Conservation (phyloP, 352 stramenopile genomes). For the Lagenidium giganteum region DNA sequence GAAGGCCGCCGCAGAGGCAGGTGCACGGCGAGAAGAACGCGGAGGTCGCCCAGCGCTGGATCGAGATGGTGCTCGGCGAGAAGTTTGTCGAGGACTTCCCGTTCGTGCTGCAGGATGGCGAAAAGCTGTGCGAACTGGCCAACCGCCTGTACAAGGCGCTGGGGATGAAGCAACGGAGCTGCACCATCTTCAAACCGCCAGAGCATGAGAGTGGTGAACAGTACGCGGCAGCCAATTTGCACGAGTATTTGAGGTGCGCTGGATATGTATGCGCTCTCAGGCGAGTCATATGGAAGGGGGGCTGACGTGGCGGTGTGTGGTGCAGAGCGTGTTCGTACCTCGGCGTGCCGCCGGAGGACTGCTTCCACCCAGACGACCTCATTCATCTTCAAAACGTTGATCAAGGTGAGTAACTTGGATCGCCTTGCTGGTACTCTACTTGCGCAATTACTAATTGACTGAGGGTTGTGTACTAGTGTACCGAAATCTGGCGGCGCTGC, state of each 20-base stretch:
- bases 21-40: constrained; percentile 28
- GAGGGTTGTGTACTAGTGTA: constrained; percentile 43
- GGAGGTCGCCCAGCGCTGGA: constrained; percentile 79
- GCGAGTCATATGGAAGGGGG: constrained; percentile 1
- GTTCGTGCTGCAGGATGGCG: constrained; percentile 49
- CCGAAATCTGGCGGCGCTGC: constrained; percentile 71
- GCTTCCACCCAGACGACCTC: constrained; percentile 73
- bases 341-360: constrained; percentile 46
- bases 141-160: constrained; percentile 73
- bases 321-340: constrained; percentile 61
- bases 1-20: no score
- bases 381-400: constrained; percentile 50
- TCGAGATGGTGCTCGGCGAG: constrained; percentile 85
- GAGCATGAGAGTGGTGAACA: constrained; percentile 14
- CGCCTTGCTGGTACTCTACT: background rate
- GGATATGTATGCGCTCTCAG: background rate
- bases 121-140: constrained; percentile 57
- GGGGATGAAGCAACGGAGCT: constrained; percentile 58
- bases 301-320: background rate
- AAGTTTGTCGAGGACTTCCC: constrained; percentile 53
- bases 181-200: constrained; percentile 12
- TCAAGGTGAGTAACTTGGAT: constrained; percentile 39
- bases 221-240: constrained; percentile 35
- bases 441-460: background rate
- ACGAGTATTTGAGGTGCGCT: constrained; percentile 61